phyloP scores from a whole-genome alignment of 2,329 filamentous ascomycete genomes.

The Amauroascus niger region DNA sequence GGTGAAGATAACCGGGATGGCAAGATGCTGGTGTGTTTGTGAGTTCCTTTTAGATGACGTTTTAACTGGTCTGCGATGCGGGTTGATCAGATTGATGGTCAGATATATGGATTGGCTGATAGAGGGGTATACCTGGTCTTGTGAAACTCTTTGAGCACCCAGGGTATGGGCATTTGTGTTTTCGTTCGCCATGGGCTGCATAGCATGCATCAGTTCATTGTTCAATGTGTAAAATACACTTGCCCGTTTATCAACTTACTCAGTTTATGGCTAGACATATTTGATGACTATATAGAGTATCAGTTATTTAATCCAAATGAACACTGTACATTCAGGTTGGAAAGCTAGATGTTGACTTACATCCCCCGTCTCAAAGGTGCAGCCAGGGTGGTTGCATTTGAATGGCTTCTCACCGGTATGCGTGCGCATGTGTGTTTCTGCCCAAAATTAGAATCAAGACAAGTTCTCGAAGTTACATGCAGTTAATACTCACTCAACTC shows the following conservation, averaged over 20 bases:
- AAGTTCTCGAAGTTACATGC: background rate
- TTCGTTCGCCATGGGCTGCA: conserved; percentile 34
- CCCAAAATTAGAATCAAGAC: conserved; percentile 18
- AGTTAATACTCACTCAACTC: conserved; percentile 30
- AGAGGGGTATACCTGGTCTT: conserved; percentile 30
- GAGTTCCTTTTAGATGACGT: conserved; percentile 32
- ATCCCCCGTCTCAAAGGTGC: conserved; percentile 37
- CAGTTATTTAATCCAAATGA: background rate
- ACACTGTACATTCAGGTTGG: too few relatives aligned
- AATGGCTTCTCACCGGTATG: conserved; percentile 39
- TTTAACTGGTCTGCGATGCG: conserved; percentile 33
- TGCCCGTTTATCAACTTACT: conserved; percentile 24
- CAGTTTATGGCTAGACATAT: conserved; percentile 38
- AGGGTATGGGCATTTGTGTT: conserved; percentile 33
- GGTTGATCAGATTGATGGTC: background rate
- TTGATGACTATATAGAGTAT: conserved; percentile 30
- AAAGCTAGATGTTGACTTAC: conserved; percentile 23
- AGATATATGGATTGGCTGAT: background rate
- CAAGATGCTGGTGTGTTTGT: conserved; percentile 22
- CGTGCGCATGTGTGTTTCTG: conserved; percentile 37
- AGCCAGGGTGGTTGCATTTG: conserved; percentile 36
- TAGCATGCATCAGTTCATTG: conserved; percentile 13
- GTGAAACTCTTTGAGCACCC: conserved; percentile 38
- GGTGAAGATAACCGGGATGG: conserved; percentile 1
- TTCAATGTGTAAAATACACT: background rate